Evolutionary conservation across 352 stramenopile genomes (phyloP), one percentile per base, ranked within the genome.

Genomic region (Globisporangium middletonii): DNA sequence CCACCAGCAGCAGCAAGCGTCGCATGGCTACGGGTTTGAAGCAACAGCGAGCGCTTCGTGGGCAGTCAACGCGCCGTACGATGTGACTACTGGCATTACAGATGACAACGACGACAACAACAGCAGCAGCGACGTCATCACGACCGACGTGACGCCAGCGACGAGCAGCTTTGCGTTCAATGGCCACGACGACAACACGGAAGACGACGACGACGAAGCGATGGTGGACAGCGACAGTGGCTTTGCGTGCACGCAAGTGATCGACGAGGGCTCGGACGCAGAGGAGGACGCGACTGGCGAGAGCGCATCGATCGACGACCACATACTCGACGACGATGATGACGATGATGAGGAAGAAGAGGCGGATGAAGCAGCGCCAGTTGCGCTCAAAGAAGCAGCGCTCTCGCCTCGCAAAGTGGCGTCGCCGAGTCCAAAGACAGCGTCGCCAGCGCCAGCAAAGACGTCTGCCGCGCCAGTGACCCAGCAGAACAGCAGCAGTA

Each of bases 201-300:
- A 72, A 38, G 18, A 65, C 51, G 45, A 51, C 16, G 38, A 41
- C n/a, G 18, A 59, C 43, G 46, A 63, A 44, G 41, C 50, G 5
- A 64, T 60, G 59, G 45, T 52, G 9, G 47, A 38, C 48, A 35
- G 30, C 23, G 50, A 47, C 27, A 13, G 33, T 13, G n/a, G 11
- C 18, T 30, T 48, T 2, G 18, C 38, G 12, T 28, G 28, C 45
- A 66, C 60, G 18, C 60, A 64, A 19, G 30, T 55, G 15, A 46
- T 64, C 28, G 46, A 59, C 37, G 50, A 55, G n/a, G n/a, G 38
- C 57, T 49, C 53, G 1, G 53, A 65, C 2, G 59, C 30, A 4
- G 59, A 54, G 26, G 60, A 42, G 3, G 51, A 46, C 15, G 37
- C n/a, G 33, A 55, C 35, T 27, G 58, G 44, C 45, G 44, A 54